Conservation (phyloP, 2,329 filamentous ascomycete genomes). For the Fusarium pseudocircinatum region DNA sequence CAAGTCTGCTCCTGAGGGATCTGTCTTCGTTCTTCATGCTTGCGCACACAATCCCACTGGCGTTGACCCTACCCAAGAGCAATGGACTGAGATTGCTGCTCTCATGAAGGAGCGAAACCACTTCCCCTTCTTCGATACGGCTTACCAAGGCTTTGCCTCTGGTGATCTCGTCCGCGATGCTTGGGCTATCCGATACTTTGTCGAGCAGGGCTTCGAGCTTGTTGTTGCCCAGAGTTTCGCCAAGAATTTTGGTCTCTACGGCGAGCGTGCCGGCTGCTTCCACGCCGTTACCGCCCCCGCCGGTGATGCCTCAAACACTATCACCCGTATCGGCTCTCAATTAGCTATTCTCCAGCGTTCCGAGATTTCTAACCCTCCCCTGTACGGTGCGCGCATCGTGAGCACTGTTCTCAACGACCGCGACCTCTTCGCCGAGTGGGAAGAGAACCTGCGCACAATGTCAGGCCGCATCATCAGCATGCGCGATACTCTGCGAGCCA, state of each 20-base stretch:
- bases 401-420: conserved; percentile 85
- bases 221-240: conserved; percentile 93
- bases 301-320: conserved; percentile 70
- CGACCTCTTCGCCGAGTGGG: conserved; percentile 87
- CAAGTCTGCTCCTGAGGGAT: conserved; percentile 75
- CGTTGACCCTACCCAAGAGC: conserved; percentile 90
- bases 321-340: conserved; percentile 80
- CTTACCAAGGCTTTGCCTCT: conserved; percentile 97
- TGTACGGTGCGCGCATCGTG: conserved; percentile 92
- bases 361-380: conserved; percentile 96
- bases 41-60: conserved; percentile 99
- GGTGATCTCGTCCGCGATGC: conserved; percentile 87
- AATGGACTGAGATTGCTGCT: conserved; percentile 90
- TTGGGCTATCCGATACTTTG: conserved; percentile 93
- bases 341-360: conserved; percentile 94
- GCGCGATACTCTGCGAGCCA: conserved; percentile 79
- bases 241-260: conserved; percentile 98
- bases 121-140: conserved; percentile 98
- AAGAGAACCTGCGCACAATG: conserved; percentile 92
- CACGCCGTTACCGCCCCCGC: conserved; percentile 85
- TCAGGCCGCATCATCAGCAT: conserved; percentile 94
- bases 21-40: conserved; percentile 90
- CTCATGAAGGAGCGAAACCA: conserved; percentile 81
- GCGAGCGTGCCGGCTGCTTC: conserved; percentile 95
- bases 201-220: conserved; percentile 90